Evolutionary conservation across 768 basidiomycete species (phyloP).

Genomic region (Phlebiopsis gigantea): DNA sequence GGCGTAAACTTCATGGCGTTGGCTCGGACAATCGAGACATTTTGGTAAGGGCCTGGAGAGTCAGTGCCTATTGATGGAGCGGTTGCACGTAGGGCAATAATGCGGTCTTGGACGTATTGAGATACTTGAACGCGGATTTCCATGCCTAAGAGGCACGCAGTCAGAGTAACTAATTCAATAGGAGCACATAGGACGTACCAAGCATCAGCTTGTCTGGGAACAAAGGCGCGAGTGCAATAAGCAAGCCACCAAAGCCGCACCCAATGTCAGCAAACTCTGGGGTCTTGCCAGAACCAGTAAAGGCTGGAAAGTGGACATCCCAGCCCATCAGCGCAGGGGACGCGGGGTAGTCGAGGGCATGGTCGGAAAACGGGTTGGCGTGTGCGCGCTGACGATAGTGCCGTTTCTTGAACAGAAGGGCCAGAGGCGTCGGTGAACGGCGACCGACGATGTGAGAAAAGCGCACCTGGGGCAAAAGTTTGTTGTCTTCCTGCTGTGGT

Average conservation of each 20-base stretch:
- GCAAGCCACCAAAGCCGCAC: conserved; percentile 94
- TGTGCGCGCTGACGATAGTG: conserved; percentile 82
- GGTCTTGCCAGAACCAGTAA: conserved; percentile 46
- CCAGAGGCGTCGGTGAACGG: conserved; percentile 4
- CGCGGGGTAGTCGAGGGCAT: conserved; percentile 81
- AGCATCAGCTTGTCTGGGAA: conserved; percentile 93
- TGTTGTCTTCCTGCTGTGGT: conserved; percentile 13
- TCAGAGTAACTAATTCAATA: neutral
- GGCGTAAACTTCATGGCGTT: conserved; percentile 99
- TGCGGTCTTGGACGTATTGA: conserved; percentile 92
- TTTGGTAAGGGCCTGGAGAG: conserved; percentile 57
- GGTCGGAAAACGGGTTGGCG: conserved; percentile 84
- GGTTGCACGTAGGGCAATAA: conserved; percentile 81
- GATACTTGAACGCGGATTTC: conserved; percentile 97
- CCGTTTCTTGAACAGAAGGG: conserved; percentile 51
- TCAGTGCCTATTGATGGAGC: conserved; percentile 23
- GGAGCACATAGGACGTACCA: conserved; percentile 44
- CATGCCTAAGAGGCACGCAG: conserved; percentile 55
- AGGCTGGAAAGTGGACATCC: conserved; percentile 76
- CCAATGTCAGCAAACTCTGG: conserved; percentile 98
- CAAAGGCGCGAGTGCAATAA: conserved; percentile 82
- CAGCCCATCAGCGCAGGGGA: conserved; percentile 78
- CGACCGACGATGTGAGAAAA: neutral
- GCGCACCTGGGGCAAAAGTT: conserved; percentile 29
- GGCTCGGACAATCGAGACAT: conserved; percentile 89